These are phyloP conservation scores for Dactylellina parvicollis DNA, from an alignment of 2,329 filamentous ascomycete genomes.

Conservation along the genomic window DNA sequence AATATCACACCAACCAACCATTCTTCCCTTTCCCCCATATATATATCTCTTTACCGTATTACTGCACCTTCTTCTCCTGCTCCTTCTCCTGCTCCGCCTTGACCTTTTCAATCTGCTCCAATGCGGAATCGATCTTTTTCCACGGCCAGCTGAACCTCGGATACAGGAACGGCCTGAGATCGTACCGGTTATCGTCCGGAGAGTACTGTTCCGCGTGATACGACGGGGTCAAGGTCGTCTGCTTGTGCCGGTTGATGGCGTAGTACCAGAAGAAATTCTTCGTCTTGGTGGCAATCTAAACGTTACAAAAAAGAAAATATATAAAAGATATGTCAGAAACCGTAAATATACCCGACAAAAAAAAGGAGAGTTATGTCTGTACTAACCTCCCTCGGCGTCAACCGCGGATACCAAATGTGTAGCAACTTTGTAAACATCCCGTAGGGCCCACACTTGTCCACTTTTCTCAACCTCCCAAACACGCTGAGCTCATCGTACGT, in stretches of 20 bases:
- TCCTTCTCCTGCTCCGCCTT: conserved; percentile 56
- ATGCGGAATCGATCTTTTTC: conserved; percentile 62
- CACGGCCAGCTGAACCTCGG: conserved; percentile 62
- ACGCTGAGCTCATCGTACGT: conserved; percentile 65
- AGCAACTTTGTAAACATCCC: conserved; percentile 65
- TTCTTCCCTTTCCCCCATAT: background rate
- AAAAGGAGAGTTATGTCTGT: conserved; percentile 59
- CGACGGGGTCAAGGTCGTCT: conserved; percentile 69
- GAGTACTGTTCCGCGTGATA: conserved; percentile 67
- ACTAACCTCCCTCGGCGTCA: conserved; percentile 55
- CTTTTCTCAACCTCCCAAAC: conserved; percentile 64
- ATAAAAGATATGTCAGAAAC: conserved; percentile 58
- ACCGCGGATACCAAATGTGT: conserved; percentile 66
- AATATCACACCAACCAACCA: background rate
- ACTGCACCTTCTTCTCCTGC: conserved; percentile 53
- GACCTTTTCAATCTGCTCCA: conserved; percentile 60
- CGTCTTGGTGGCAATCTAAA: conserved; percentile 64
- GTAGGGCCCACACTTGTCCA: conserved; percentile 65
- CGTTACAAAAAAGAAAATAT: background rate
- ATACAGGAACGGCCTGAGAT: conserved; percentile 63
- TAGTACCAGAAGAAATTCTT: conserved; percentile 67
- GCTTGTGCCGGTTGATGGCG: conserved; percentile 73
- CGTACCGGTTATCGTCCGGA: conserved; percentile 63
- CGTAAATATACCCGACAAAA: too few relatives aligned
- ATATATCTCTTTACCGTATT: background rate